phyloP scores from a whole-genome alignment of 1,139 yeast genomes.

The Citeromyces siamensis region DNA sequence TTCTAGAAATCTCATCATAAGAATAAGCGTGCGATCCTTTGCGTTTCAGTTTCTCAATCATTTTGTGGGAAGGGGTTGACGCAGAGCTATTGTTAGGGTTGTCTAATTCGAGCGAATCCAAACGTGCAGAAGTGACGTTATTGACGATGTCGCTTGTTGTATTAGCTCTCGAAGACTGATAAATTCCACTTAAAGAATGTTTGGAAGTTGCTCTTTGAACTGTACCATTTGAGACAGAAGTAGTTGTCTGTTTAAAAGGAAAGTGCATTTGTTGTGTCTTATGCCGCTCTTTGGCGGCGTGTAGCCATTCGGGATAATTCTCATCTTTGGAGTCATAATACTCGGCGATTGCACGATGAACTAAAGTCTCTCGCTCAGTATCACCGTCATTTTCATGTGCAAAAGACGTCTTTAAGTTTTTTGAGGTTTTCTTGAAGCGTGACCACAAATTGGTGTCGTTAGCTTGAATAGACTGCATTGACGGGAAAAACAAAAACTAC shows the following conservation, averaged over 20 bases:
- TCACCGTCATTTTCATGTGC: conserved; percentile 17
- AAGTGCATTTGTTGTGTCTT: conserved; percentile 3
- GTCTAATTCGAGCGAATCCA: neutral
- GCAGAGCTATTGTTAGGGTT: neutral
- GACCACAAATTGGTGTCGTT: conserved; percentile 8
- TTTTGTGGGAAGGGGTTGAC: neutral
- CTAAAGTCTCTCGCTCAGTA: conserved; percentile 16
- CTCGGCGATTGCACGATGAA: conserved; percentile 16
- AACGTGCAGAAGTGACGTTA: neutral
- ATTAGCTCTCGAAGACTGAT: conserved; percentile 1
- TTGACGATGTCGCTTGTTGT: neutral
- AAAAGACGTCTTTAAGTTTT: conserved; percentile 7
- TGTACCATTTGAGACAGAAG: conserved; percentile 3
- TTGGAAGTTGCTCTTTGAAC: conserved; percentile 2
- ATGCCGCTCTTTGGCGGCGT: conserved; percentile 4
- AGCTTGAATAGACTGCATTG: neutral
- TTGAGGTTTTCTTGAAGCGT: conserved; percentile 8
- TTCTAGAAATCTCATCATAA: neutral
- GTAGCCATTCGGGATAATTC: conserved; percentile 17
- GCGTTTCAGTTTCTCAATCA: neutral
- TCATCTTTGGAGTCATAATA: conserved; percentile 13
- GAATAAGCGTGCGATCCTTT: neutral
- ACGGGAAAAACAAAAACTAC: neutral
- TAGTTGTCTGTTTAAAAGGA: conserved; percentile 4
- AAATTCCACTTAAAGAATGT: conserved; percentile 4